Evolutionary conservation across 1,284 basidiomycete genomes (phyloP).

Genomic region (Tilletia caries): DNA sequence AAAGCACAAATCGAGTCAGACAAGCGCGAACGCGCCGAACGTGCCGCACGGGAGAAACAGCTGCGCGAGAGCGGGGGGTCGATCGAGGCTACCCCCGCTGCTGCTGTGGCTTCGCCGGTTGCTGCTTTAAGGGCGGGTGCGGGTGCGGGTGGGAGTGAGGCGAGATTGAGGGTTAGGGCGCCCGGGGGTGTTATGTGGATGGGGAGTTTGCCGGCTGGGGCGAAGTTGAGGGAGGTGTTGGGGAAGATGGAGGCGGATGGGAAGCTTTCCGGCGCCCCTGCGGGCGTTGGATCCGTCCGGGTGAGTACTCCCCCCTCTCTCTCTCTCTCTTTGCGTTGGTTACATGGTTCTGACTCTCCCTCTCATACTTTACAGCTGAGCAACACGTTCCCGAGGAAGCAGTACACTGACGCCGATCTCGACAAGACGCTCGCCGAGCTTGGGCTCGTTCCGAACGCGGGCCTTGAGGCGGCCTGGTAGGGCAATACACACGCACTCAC

Average conservation of each 20-base stretch:
- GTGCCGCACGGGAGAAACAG: constrained; percentile 47
- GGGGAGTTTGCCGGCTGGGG: constrained; percentile 40
- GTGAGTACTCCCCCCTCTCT: neutral
- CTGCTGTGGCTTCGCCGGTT: constrained; percentile 26
- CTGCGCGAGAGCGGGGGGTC: constrained; percentile 30
- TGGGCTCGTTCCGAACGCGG: constrained; percentile 50
- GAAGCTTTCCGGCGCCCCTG: constrained; percentile 27
- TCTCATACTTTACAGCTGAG: constrained; percentile 35
- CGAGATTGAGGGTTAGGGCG: constrained; percentile 42
- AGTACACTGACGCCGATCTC: constrained; percentile 38
- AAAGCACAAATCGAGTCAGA: constrained; percentile 51
- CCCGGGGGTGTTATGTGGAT: constrained; percentile 43
- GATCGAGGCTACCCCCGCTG: constrained; percentile 7
- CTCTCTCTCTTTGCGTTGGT: neutral
- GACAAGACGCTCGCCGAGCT: constrained; percentile 45
- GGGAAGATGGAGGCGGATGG: constrained; percentile 35
- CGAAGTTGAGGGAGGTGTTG: constrained; percentile 38
- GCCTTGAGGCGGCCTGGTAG: constrained; percentile 36
- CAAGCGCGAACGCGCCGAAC: constrained; percentile 47
- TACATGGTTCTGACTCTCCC: constrained; percentile 1
- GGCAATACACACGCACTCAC: too few relatives aligned
- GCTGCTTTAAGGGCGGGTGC: constrained; percentile 16
- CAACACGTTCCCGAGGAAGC: constrained; percentile 48
- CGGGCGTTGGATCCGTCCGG: neutral
- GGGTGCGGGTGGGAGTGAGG: constrained; percentile 30